Evolutionary conservation across 306 rosid genomes (phyloP), one percentile per base, ranked within the genome.

Genomic region (Leucaena leucocephala): DNA sequence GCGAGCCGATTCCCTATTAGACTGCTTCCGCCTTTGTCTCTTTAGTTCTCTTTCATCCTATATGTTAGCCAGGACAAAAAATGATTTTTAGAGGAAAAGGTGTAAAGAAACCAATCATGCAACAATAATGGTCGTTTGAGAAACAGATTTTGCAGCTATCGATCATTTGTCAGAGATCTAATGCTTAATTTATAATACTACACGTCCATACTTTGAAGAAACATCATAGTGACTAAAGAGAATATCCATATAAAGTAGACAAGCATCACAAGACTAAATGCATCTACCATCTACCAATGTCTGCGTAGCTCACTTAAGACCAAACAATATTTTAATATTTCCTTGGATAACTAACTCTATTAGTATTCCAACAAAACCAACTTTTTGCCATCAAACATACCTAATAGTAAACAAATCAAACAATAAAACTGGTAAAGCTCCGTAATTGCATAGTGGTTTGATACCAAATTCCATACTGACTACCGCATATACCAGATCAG

Each of bases 1-100:
- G 45, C 99, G 97, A 75, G 99, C 99, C 48, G 99, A 95, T 86
- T 95, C 99, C 81, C 99, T 88, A 65, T 95, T 95, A 17, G 99
- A 95, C 83, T 95, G 99, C 87, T 95, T 95, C 83, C 99, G 87
- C 79, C 91, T 90, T 85, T 95, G 99, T 80, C 97, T 85, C 83
- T 95, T 95, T 39, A 92, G 84, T 81, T 95, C 99, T 81, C 99
- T 93, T 86, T 95, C 99, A 82, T 95, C 99, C 99, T 95, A 84
- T 67, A 80, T 63, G 65, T 58, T 50, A 52, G 79, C 72, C 77
- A 61, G 61, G 70, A 62, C 54, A 58, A 8, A 58, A 8, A 45
- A 35, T 21, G 44, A 73, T 68, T 16, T 3, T 54, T 7, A 21
- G 33, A 57, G 12, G 33, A 21, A 27, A 27, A 27, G 27, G 27